Conservation (phyloP, 2,329 filamentous ascomycete genomes). For the Fusarium sulawesiense region DNA sequence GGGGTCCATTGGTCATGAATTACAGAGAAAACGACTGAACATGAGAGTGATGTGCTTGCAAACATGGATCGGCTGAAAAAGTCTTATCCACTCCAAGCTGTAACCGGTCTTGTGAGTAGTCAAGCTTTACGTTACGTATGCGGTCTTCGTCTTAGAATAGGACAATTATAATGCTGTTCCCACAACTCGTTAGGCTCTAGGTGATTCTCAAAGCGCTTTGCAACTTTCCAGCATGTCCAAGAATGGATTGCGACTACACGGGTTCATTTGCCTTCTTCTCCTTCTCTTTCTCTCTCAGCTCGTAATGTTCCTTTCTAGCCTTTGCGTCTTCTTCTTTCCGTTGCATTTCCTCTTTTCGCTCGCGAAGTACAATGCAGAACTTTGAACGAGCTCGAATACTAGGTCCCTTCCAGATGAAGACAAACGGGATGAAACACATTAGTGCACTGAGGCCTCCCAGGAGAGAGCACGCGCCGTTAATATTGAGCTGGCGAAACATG, state of each 20-base stretch:
- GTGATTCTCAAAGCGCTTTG: neutral
- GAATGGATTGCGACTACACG: neutral
- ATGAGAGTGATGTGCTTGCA: neutral
- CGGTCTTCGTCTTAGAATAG: neutral
- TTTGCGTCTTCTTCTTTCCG: slow-evolving; percentile 52
- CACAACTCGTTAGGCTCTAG: neutral
- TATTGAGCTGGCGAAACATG: slow-evolving; percentile 62
- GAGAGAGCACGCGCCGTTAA: slow-evolving; percentile 64
- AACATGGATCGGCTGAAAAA: neutral
- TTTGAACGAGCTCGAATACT: slow-evolving; percentile 66
- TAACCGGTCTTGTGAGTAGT: neutral
- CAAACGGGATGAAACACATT: slow-evolving; percentile 63
- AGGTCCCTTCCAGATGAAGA: slow-evolving; percentile 67
- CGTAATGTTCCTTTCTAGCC: slow-evolving; percentile 46
- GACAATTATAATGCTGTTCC: neutral
- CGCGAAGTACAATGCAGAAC: slow-evolving; percentile 70
- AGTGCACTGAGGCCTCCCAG: slow-evolving; percentile 62
- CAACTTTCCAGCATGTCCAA: neutral
- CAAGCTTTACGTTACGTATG: slow-evolving; percentile 7
- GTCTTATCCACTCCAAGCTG: slow-evolving; percentile 15
- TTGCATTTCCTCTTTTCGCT: slow-evolving; percentile 61
- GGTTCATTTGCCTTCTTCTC: slow-evolving; percentile 27
- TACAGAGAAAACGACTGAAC: neutral
- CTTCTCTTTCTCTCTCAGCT: slow-evolving; percentile 37
- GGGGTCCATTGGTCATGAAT: neutral